Base-by-base conservation (phyloP, 305 asterid genomes). In the Fraxinus velutina region DNA sequence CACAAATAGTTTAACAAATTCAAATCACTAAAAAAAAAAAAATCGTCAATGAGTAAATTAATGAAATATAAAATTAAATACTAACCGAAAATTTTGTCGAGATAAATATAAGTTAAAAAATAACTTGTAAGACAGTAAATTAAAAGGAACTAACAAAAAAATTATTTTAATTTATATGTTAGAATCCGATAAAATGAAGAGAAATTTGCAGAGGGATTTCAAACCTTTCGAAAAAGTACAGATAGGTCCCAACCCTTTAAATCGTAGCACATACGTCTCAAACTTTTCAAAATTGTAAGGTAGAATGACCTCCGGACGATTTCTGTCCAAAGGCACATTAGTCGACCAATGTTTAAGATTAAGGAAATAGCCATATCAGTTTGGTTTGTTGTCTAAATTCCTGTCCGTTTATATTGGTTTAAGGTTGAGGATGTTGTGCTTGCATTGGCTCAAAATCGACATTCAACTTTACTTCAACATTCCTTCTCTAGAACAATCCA, bases 351-450 rank as follows among this genome's bases (percentile, higher is more conserved):
- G 42, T 33, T 6, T 78, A 64, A 81, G 68, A 36, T 30, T 42
- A 66, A 75, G 80, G 82, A 77, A 10, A 42, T 42, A 12, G 1
- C 15, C 52, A 42, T 81, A 68, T 73, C 39, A 86, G 50, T 76
- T 55, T 73, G 78, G 50, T 50, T 44, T 77, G 82, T 55, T 52
- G 81, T 62, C 85, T 66, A 22, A 47, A 78, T 77, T 79, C 77
- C 83, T 68, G 6, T 47, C 77, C 76, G 79, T 84, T 75, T 80
- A 80, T 84, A 80, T 79, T 85, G 60, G 77, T 79, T 81, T 83
- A 89, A 96, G 98, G 93, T 94, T 82, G 99, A 94, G 88, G 99
- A 96, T 92, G 99, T 97, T 86, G 93, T 90, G 30, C 86, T 94
- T 50, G 87, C 92, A 62, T 73, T 93, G 89, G 94, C 97, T 42